Base-by-base conservation (phyloP, 148 eudicot genomes). In the Mesembryanthemum crystallinum region DNA sequence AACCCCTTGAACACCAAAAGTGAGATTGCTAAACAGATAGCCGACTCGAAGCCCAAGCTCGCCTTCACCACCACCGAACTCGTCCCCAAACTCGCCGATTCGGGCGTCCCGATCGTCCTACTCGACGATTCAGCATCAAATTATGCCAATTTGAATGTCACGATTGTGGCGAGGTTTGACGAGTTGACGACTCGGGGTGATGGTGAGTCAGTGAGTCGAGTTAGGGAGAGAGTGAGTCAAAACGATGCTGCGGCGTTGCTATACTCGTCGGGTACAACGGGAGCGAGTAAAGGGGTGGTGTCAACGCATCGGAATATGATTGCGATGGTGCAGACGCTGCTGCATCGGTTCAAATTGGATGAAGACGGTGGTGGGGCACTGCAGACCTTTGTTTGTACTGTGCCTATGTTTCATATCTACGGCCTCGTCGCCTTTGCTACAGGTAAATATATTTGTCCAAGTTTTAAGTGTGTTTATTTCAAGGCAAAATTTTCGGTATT, bases 251-350 rank as follows among this genome's bases (percentile, higher is more conserved):
- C 99, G 0, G 86, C 94, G 57, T 78, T 95, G 64, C 80, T 96
- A 1, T 96, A 90, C 84, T 96, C 99, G 33, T 90, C 97, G 8
- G 99, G 99, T 20, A 96, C 99, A 4, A 96, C 98, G 18, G 98
- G 99, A 3, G 87, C 86, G 13, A 92, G 99, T 68, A 96, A 96
- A 85, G 99, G 99, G 23, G 99, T 96, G 3, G 76, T 88, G 1
- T 89, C 97, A 51, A 87, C 99, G 24, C 99, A 96, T 67, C 32
- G 86, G 64, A 96, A 89, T 80, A 79, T 92, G 61, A 89, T 92
- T 14, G 99, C 91, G 7, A 89, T 88, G 92, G 96, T 91, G 7
- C 89, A 90, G 71, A 86, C 86, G 1, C 20, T 89, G 18, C 58
- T 82, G 24, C 54, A 79, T 3, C 78, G 92, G 59, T 90, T 92